phyloP scores from a whole-genome alignment of 1,284 basidiomycete genomes.

The Ustilago curta region DNA sequence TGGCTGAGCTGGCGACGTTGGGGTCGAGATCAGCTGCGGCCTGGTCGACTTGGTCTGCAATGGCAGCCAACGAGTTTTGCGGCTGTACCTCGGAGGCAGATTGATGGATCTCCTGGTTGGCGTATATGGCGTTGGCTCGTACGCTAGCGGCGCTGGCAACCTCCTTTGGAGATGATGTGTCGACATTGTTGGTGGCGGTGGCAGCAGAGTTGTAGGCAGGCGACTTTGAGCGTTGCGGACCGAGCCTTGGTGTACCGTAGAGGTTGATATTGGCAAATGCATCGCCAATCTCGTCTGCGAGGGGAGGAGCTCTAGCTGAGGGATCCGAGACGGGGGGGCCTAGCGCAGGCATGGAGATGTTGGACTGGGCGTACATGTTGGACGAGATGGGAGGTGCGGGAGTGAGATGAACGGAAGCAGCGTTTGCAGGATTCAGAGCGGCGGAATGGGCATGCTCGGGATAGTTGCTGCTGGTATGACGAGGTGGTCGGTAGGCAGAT shows the following conservation, averaged over 20 bases:
- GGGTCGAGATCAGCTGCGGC: slow-evolving; percentile 53
- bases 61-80: slow-evolving; percentile 58
- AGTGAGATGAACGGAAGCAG: slow-evolving; percentile 15
- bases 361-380: slow-evolving; percentile 59
- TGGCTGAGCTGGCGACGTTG: slow-evolving; percentile 7
- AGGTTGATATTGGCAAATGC: slow-evolving; percentile 57
- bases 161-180: slow-evolving; percentile 11
- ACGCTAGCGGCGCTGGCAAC: slow-evolving; percentile 30
- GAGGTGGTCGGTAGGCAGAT: slow-evolving; percentile 16
- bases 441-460: slow-evolving; percentile 35
- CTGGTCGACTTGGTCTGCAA: slow-evolving; percentile 57
- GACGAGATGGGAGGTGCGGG: slow-evolving; percentile 25
- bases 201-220: slow-evolving; percentile 14
- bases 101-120: slow-evolving; percentile 62
- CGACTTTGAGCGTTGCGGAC: slow-evolving; percentile 40
- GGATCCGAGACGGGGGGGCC: slow-evolving; percentile 25
- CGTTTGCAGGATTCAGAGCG: slow-evolving; percentile 26
- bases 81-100: slow-evolving; percentile 60
- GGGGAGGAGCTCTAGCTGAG: slow-evolving; percentile 39
- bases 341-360: slow-evolving; percentile 61
- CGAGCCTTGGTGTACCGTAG: slow-evolving; percentile 49
- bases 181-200: neutral
- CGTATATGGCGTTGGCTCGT: slow-evolving; percentile 57
- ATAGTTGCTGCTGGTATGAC: slow-evolving; percentile 44
- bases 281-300: slow-evolving; percentile 59